Evolutionary conservation across 768 basidiomycete genomes (phyloP).

Genomic region (Suillus brevipes): DNA sequence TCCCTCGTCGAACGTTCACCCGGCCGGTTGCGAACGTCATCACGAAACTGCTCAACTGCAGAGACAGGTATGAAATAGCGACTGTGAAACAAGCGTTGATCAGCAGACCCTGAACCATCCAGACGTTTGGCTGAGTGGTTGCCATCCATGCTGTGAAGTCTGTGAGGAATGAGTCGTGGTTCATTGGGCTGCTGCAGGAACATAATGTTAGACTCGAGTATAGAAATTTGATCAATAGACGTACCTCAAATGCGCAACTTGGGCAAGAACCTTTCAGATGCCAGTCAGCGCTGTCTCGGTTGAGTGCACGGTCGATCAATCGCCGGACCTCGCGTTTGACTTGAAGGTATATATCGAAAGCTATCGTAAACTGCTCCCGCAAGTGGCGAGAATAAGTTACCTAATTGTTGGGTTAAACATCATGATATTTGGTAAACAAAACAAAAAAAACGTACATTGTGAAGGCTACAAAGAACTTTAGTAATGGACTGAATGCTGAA

Average conservation of each 20-base stretch:
- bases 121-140: slow-evolving; percentile 11
- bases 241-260: slow-evolving; percentile 7
- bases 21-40: background rate
- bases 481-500: too few relatives aligned
- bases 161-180: too few relatives aligned
- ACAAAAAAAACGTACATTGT: too few relatives aligned
- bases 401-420: too few relatives aligned
- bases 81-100: too few relatives aligned
- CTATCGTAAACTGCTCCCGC: slow-evolving; percentile 6
- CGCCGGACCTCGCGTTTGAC: slow-evolving; percentile 19
- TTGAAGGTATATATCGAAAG: slow-evolving; percentile 30
- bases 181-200: too few relatives aligned
- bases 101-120: too few relatives aligned
- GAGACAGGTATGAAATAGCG: background rate
- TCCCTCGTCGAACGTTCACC: background rate
- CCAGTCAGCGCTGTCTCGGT: slow-evolving; percentile 7
- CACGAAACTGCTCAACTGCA: background rate
- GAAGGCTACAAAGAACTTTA: too few relatives aligned
- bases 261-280: slow-evolving; percentile 10
- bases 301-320: slow-evolving; percentile 16
- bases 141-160: slow-evolving; percentile 14
- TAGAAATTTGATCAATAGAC: background rate
- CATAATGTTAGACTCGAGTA: slow-evolving; percentile 7
- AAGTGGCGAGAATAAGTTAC: too few relatives aligned
- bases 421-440: too few relatives aligned